A percentile compares a stretch with the other conserved stretches of the same genome.
Evolutionary conservation across 2,329 filamentous ascomycete genomes (phyloP).

Genomic region (Colletotrichum truncatum): DNA sequence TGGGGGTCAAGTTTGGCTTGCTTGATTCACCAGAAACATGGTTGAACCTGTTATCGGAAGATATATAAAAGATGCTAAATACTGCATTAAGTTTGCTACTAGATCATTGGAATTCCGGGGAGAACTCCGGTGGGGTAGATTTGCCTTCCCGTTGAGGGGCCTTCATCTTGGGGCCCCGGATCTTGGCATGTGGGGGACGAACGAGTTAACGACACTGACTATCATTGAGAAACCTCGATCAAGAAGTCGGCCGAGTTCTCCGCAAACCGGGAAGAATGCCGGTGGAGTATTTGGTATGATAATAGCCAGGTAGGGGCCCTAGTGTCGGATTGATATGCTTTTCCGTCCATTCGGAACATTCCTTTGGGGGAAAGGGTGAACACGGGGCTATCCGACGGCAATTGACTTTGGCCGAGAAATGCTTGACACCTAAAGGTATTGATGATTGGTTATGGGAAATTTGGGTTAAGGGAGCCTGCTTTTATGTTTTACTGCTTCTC

Average conservation of each 20-base stretch:
- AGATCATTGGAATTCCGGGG: conserved; percentile 2
- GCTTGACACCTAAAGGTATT: accelerated
- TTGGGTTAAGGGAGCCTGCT: too few species aligned
- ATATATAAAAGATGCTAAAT: not conserved
- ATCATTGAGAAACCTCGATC: not conserved
- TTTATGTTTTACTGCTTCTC: too few species aligned
- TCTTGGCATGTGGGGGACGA: conserved; percentile 16
- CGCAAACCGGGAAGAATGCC: conserved; percentile 5
- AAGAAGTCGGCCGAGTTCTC: not conserved
- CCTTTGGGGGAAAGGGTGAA: not conserved
- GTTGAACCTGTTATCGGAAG: not conserved
- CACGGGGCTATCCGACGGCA: not conserved
- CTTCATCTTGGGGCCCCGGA: conserved; percentile 15
- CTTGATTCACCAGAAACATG: not conserved
- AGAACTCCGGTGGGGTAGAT: conserved; percentile 7
- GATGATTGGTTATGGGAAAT: too few species aligned
- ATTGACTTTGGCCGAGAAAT: not conserved
- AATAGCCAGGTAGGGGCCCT: not conserved
- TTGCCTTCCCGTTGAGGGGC: not conserved
- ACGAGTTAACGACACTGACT: not conserved
- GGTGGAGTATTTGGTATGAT: not conserved
- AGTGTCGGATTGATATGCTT: not conserved
- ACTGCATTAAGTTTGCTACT: too few species aligned
- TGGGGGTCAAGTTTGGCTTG: not conserved
- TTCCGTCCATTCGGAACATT: not conserved